Base-by-base conservation (phyloP, 2,329 filamentous ascomycete species). In the Magnaporthiopsis incrustans region DNA sequence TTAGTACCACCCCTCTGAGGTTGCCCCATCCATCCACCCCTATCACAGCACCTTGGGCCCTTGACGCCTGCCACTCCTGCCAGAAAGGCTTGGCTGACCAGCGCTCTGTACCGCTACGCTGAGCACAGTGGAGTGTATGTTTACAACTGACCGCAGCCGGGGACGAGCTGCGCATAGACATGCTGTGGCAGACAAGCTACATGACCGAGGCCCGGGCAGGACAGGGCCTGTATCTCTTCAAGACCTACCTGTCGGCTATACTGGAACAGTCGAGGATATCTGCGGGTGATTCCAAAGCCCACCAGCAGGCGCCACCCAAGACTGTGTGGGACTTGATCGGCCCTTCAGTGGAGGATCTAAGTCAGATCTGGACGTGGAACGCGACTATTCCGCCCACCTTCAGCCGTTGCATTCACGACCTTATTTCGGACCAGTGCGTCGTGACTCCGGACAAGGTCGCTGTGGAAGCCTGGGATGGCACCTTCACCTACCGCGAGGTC, bases 391-490 rank as follows among this genome's bases (percentile, higher is more conserved):
- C 79, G 1, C 72, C 76, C 0, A 73, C 74, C 3, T 69, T 82
- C 26, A 69, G 75, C 25, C 71, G 69, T 59, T 80, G 78, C 66
- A 79, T 81, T 73, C 81, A 82, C 66, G 77, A 81, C 57, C 70
- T 82, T 64, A 76, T 83, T 64, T 71, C 73, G 12, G 73, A 77
- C 15, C 74, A 75, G 62, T 76, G 77, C 15, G 67, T 65, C 15
- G 65, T 68, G 30, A 72, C 75, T 3, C 79, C 80, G 1, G 67
- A 74, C n/a, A 72, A 74, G 27, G 67, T 74, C 6, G 81, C 81
- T 32, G 74, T 83, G n/a, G 71, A 78, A 64, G 81, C 81, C 0
- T 82, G 79, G 79, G 81, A 83, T 65, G 80, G 81, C 44, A 69
- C 70, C 63, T 75, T 81, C 63, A 81, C 78, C 3, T 83, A 82